Evolutionary conservation across 2,329 filamentous ascomycete species (phyloP), one percentile per base, ranked within the genome.

Genomic region (Aspergillus novofumigatus): DNA sequence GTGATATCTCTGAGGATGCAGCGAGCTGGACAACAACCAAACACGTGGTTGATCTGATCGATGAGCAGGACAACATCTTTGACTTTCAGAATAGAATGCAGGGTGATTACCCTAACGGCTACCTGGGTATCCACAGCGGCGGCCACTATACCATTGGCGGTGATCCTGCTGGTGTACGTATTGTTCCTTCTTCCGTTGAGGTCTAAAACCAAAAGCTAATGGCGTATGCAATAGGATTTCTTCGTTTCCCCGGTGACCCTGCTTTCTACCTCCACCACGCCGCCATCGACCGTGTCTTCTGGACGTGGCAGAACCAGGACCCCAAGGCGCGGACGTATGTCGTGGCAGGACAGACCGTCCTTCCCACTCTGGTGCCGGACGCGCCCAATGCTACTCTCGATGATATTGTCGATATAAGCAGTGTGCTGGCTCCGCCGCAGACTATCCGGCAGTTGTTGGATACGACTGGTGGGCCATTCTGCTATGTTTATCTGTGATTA

Each of bases 121-220:
- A 59, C 28, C 68, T 73, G 32, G 76, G 76, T 23, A 71, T 80
- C 4, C 79, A 81, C 57, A 73, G 72, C 1, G 77, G 66, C 1
- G 78, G 77, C 1, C 79, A 81, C 62, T 79, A 75, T 64, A 73
- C 75, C 8, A 71, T 78, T 47, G 75, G 73, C 20, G 78, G 77
- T 14, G 78, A 80, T 52, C 72, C 73, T 0, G 77, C 73, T 10
- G 74, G 62, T 29, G 58, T 60, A 58, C 6, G 58, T 58, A 20
- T n/a, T 10, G 11, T 3, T 1, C n/a, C 17, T 20, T 26, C 21
- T 25, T 23, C n/a, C n/a, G 28, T 45, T 10, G 21, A 1, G 7
- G 20, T 7, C 20, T 10, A 26, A 44, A 20, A 44, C 8, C 2
- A 42, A 1, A 44, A 44, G 42, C 42, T 45, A 23, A 45, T 17